phyloP scores from a whole-genome alignment of 1,284 basidiomycete genomes.

The Moesziomyces sp. region DNA sequence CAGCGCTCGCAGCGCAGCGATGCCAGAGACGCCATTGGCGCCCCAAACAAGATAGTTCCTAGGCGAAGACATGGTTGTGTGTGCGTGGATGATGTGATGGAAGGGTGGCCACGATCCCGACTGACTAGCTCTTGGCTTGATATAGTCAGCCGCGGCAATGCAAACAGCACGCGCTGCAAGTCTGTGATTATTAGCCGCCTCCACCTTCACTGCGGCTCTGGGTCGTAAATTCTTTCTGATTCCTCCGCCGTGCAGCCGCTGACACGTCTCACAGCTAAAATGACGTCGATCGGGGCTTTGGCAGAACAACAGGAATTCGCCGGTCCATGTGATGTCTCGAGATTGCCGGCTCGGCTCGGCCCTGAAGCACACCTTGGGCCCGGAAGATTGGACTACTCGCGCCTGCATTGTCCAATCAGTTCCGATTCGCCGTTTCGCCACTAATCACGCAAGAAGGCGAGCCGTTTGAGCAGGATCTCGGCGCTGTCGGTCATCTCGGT shows the following conservation, averaged over 20 bases:
- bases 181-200: neutral
- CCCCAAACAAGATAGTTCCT: constrained; percentile 42
- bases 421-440: neutral
- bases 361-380: no score
- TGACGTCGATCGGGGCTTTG: no score
- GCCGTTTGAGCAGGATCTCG: constrained; percentile 60
- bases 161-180: neutral
- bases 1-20: constrained; percentile 38
- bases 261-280: neutral
- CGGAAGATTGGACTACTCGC: no score
- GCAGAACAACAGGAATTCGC: no score
- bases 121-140: no score
- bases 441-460: constrained; percentile 52
- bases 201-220: neutral
- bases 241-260: neutral
- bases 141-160: constrained; percentile 9
- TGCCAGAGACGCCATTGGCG: constrained; percentile 42
- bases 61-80: constrained; percentile 14
- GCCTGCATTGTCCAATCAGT: no score
- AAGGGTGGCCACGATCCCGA: no score
- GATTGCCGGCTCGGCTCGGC: no score
- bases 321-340: no score
- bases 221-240: no score
- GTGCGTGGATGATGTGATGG: neutral
- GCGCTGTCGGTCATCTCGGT: constrained; percentile 62